Percentiles rank a stretch among this genome's conserved stretches.
phyloP scores from a whole-genome alignment of 306 rosid genomes.

The Casuarina equisetifolia region DNA sequence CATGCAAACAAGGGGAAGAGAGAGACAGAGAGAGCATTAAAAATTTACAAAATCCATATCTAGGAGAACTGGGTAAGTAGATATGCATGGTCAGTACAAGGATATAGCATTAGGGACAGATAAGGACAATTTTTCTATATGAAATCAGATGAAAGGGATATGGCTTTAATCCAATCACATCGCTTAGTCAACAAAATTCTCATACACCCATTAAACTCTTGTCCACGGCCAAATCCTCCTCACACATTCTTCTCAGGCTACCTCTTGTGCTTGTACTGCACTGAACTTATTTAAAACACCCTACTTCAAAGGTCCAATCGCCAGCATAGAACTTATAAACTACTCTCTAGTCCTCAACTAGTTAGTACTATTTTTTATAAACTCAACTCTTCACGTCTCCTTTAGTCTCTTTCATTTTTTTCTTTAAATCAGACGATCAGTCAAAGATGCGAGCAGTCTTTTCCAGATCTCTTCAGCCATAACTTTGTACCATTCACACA shows the following conservation, averaged over 20 bases:
- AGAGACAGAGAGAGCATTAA: not conserved
- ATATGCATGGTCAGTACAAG: no score
- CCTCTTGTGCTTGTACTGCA: not conserved
- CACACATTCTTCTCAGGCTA: not conserved
- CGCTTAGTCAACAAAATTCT: not conserved
- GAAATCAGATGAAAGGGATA: not conserved
- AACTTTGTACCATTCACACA: not conserved
- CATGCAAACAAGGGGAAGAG: not conserved
- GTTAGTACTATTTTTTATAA: not conserved
- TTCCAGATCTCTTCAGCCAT: not conserved
- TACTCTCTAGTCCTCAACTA: not conserved
- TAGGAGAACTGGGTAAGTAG: no score
- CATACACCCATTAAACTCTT: not conserved
- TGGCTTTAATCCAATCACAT: not conserved
- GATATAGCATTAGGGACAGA: not conserved
- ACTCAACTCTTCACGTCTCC: not conserved
- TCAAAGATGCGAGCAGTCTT: not conserved
- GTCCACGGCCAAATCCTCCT: not conserved
- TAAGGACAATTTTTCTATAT: not conserved
- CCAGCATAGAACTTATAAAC: not conserved
- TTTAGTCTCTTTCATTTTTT: not conserved
- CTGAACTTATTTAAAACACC: not conserved
- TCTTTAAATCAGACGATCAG: not conserved
- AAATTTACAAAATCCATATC: no score
- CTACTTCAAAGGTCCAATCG: not conserved